These are phyloP conservation scores for Cladorrhinum sp. DNA, from an alignment of 2,329 filamentous ascomycete species.

Conservation along the genomic window DNA sequence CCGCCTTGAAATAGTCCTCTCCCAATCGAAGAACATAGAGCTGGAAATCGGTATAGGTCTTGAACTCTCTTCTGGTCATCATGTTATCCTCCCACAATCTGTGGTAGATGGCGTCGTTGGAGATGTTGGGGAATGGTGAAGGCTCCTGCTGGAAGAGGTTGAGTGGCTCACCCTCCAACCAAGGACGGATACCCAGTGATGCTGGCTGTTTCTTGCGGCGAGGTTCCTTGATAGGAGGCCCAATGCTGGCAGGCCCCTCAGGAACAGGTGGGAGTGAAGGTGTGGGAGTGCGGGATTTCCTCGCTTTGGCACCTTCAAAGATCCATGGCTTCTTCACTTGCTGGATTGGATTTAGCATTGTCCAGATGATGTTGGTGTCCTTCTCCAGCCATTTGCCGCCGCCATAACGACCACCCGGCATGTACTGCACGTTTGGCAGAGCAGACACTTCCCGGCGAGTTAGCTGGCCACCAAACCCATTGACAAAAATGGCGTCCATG, in stretches of 20 bases:
- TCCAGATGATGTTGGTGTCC: background rate
- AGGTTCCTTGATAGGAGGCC: background rate
- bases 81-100: too few relatives aligned
- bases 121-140: too few relatives aligned
- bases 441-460: background rate
- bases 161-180: too few relatives aligned
- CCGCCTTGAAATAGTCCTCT: background rate
- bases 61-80: too few relatives aligned
- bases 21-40: background rate
- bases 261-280: background rate
- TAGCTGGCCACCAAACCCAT: background rate
- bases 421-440: background rate
- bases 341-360: background rate
- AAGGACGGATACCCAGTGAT: too few relatives aligned
- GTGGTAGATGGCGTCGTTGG: too few relatives aligned
- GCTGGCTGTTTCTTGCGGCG: background rate
- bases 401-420: background rate
- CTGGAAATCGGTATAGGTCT: too few relatives aligned
- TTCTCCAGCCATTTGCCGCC: constrained; percentile 4
- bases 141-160: too few relatives aligned
- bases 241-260: background rate
- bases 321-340: background rate
- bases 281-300: background rate
- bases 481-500: background rate
- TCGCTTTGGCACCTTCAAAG: background rate